Conservation (phyloP, 2,329 filamentous ascomycete genomes). For the Pseudogymnoascus destructans region DNA sequence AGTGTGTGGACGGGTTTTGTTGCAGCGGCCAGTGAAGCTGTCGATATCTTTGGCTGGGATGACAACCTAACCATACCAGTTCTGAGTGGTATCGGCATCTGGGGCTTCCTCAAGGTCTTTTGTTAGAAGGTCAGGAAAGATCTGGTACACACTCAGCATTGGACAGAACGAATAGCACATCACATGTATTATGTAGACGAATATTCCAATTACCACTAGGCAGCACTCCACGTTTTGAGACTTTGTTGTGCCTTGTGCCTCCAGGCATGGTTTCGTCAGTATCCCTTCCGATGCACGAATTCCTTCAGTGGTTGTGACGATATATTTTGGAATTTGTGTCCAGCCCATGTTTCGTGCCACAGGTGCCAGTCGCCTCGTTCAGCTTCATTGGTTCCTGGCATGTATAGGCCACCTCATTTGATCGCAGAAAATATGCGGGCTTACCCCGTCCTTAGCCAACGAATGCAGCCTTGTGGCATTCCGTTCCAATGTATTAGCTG, state of each 20-base stretch:
- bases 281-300: slow-evolving; percentile 5
- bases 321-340: slow-evolving; percentile 4
- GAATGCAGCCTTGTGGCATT: slow-evolving; percentile 8
- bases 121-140: slow-evolving; percentile 29
- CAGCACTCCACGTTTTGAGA: slow-evolving; percentile 5
- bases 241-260: slow-evolving; percentile 1
- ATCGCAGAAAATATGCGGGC: slow-evolving; percentile 2
- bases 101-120: slow-evolving; percentile 83
- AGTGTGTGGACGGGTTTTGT: slow-evolving; percentile 80
- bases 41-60: slow-evolving; percentile 88
- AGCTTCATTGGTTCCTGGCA: slow-evolving; percentile 7
- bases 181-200: slow-evolving; percentile 10
- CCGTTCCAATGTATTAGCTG: slow-evolving; percentile 5
- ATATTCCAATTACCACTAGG: not conserved
- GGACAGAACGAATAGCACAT: not conserved
- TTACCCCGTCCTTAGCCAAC: slow-evolving; percentile 2
- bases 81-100: slow-evolving; percentile 76
- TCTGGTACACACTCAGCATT: not conserved
- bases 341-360: slow-evolving; percentile 7
- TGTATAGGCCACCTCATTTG: slow-evolving; percentile 6
- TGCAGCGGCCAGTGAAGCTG: slow-evolving; percentile 76
- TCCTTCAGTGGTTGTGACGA: not conserved
- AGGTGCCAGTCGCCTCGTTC: not conserved
- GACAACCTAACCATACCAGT: slow-evolving; percentile 96
- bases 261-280: not conserved